Conservation (phyloP, 805 yeast species). For the Candida gorgasii region DNA sequence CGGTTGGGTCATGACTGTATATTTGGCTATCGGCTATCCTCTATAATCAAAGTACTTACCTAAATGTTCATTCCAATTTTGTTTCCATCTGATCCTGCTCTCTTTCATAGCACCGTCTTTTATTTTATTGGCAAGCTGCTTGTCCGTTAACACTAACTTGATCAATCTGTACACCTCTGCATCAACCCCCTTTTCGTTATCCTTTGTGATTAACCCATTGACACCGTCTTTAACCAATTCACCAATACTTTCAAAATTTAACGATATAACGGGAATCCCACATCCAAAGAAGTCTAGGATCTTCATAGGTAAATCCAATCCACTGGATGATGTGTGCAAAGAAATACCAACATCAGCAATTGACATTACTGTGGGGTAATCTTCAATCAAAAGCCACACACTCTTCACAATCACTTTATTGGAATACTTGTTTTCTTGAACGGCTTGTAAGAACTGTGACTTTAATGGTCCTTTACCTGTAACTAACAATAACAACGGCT, state of each 20-base stretch:
- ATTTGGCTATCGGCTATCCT: too few relatives aligned
- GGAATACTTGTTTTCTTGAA: constrained; percentile 45
- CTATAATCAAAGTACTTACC: constrained; percentile 33
- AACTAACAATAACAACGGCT: constrained; percentile 62
- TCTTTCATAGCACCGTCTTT: constrained; percentile 74
- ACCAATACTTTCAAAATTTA: constrained; percentile 70
- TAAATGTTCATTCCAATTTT: constrained; percentile 62
- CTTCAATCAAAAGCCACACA: constrained; percentile 76
- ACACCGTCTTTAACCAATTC: constrained; percentile 71
- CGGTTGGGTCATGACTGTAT: too few relatives aligned
- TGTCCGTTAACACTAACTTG: constrained; percentile 27
- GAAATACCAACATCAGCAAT: constrained; percentile 88
- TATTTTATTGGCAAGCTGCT: constrained; percentile 38
- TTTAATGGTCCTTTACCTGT: constrained; percentile 95
- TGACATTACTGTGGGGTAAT: constrained; percentile 75
- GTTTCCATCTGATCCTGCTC: constrained; percentile 69
- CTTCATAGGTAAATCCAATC: constrained; percentile 96
- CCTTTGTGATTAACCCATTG: constrained; percentile 54
- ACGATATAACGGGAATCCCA: constrained; percentile 86
- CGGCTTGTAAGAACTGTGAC: constrained; percentile 48
- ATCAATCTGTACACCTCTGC: constrained; percentile 29
- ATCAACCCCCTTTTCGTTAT: background rate
- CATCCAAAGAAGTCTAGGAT: constrained; percentile 95
- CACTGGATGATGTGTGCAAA: constrained; percentile 87
- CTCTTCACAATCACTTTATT: constrained; percentile 56